Evolutionary conservation across 352 stramenopile genomes (phyloP), one percentile per base, ranked within the genome.

Genomic region (Pythium volutum): DNA sequence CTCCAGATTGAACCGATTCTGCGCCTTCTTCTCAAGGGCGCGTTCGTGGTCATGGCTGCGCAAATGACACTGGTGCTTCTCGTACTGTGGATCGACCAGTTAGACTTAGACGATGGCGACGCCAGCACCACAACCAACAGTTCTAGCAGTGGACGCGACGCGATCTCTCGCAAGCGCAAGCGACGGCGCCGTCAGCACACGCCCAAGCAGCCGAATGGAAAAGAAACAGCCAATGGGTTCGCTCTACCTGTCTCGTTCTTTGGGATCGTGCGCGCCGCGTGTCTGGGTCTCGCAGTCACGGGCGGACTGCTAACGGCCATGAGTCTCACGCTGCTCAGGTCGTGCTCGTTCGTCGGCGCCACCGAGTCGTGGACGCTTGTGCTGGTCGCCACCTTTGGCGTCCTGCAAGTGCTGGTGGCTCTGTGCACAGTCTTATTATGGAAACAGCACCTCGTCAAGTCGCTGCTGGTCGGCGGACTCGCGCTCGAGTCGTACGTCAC

Each of bases 281-380:
- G 66, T 34, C 58, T 62, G 1, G 42, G 66, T 39, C 33, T 82
- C 23, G 50, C 76, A 15, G 33, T 68, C 25, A 47, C 27, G 1
- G 53, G 51, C 22, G n/a, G 27, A 18, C 4, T 36, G 9, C 38
- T 62, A 36, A 54, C 33, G 4, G 39, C 57, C 29, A 22, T 49
- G 12, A 42, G 51, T 23, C 3, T 54, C 20, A 59, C 61, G 18
- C 23, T 68, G 36, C 54, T 68, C 16, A 43, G 26, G 38, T 64
- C 33, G 22, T 75, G n/a, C 43, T 66, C 14, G 11, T 73, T 43
- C 34, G 69, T 71, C 58, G 64, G 64, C 36, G 52, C 61, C 18
- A 55, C 36, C n/a, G 54, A 62, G 46, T 59, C 70, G 48, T 74
- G 69, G 66, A 22, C 69, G n/a, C 54, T 82, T 18, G 39, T 64